Conservation (phyloP, 305 asterid species). For the Plantago coronopus region DNA sequence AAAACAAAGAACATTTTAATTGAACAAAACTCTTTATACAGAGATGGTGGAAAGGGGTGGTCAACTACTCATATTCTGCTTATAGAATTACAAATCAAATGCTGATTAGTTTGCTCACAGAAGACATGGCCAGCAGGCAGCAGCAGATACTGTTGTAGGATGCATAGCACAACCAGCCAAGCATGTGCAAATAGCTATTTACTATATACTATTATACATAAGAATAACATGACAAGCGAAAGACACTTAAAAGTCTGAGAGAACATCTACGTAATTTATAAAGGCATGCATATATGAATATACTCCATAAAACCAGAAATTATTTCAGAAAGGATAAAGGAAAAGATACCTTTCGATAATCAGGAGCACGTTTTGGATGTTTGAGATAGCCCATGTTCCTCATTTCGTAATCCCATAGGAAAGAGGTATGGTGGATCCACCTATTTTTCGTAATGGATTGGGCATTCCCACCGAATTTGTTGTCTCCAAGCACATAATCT, state of each 20-base stretch:
- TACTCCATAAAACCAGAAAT: constrained; percentile 4
- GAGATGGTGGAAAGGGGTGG: too few species aligned
- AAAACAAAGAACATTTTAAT: too few species aligned
- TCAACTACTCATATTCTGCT: too few species aligned
- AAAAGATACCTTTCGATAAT: constrained; percentile 64
- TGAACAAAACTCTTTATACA: too few species aligned
- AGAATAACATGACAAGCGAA: too few species aligned
- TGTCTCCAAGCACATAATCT: constrained; percentile 87
- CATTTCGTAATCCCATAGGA: constrained; percentile 79
- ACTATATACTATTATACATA: too few species aligned
- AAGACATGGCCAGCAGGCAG: too few species aligned
- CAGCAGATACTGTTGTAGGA: too few species aligned
- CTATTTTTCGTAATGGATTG: constrained; percentile 78
- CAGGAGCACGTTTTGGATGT: constrained; percentile 76
- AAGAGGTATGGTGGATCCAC: constrained; percentile 94
- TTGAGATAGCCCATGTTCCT: constrained; percentile 80
- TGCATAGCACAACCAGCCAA: too few species aligned
- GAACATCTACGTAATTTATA: neutral
- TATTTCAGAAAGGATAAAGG: neutral
- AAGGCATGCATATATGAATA: neutral
- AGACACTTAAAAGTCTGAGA: neutral
- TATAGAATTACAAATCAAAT: too few species aligned
- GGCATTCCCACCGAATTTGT: constrained; percentile 95
- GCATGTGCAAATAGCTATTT: too few species aligned
- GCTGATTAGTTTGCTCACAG: too few species aligned